Evolutionary conservation across 495 filamentous ascomycete genomes (phyloP).

Genomic region (Podospora tetraspora): DNA sequence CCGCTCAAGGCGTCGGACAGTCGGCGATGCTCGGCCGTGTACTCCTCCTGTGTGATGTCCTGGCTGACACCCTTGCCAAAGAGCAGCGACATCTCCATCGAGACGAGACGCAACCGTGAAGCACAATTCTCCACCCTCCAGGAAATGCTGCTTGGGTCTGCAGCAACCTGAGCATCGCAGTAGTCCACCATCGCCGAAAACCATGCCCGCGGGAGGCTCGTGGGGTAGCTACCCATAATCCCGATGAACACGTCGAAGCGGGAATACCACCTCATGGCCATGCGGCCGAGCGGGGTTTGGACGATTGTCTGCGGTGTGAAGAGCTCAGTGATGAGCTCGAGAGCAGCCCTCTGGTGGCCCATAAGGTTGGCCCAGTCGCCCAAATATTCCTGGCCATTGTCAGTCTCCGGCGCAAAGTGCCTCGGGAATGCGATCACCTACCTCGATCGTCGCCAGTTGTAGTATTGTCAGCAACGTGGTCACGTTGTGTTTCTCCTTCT

Average conservation of each 20-base stretch:
- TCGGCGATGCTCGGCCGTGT: conserved; percentile 54
- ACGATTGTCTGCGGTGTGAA: conserved; percentile 74
- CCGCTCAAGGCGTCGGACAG: conserved; percentile 50
- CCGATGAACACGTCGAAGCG: conserved; percentile 83
- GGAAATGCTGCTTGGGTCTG: conserved; percentile 56
- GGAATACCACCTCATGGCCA: conserved; percentile 79
- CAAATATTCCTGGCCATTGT: conserved; percentile 72
- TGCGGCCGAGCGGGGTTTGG: conserved; percentile 59
- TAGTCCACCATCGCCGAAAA: conserved; percentile 60
- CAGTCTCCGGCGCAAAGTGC: conserved; percentile 3
- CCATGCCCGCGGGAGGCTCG: conserved; percentile 74
- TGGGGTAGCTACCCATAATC: conserved; percentile 72
- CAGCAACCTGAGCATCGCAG: conserved; percentile 52
- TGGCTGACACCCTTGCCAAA: conserved; percentile 65
- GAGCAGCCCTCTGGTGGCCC: conserved; percentile 86
- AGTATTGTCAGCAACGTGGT: conserved; percentile 85
- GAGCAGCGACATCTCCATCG: conserved; percentile 72
- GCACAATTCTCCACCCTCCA: conserved; percentile 62
- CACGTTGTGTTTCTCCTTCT: conserved; percentile 60
- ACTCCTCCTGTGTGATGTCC: conserved; percentile 58
- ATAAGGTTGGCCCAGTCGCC: conserved; percentile 92
- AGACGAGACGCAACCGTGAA: conserved; percentile 65
- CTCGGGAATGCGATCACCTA: conserved; percentile 34
- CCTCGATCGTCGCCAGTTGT: conserved; percentile 90
- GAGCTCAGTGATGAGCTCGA: conserved; percentile 69